A percentile compares a stretch with the other conserved stretches of the same genome.
Conservation (phyloP, 352 stramenopile species). For the Phytophthora hybrid region DNA sequence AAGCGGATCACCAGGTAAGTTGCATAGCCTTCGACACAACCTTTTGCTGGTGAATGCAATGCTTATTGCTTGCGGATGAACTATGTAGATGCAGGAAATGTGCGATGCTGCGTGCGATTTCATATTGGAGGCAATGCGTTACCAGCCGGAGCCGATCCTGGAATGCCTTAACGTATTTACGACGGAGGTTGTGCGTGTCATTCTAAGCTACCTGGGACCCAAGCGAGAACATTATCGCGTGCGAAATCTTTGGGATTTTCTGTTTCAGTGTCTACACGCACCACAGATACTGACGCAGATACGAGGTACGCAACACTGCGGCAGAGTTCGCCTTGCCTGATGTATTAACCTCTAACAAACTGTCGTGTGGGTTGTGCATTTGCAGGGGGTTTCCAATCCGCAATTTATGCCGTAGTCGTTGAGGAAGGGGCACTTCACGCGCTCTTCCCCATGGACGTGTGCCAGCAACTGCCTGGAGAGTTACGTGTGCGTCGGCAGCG, state of each 20-base stretch:
- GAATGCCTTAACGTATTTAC: slow-evolving; percentile 47
- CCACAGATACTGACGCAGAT: slow-evolving; percentile 56
- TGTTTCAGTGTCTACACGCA: slow-evolving; percentile 78
- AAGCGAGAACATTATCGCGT: slow-evolving; percentile 58
- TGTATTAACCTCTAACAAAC: not conserved
- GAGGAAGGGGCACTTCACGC: slow-evolving; percentile 39
- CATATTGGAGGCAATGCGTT: slow-evolving; percentile 54
- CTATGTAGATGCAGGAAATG: slow-evolving; percentile 62
- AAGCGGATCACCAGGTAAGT: slow-evolving; percentile 67
- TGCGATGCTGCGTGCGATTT: slow-evolving; percentile 73
- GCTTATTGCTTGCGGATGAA: not conserved
- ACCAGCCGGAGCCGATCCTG: slow-evolving; percentile 39
- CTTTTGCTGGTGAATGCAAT: not conserved
- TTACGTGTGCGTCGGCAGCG: slow-evolving; percentile 48
- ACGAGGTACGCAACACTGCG: slow-evolving; percentile 36
- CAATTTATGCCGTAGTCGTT: slow-evolving; percentile 40
- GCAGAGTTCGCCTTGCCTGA: not conserved
- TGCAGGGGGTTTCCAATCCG: slow-evolving; percentile 55
- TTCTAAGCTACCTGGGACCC: slow-evolving; percentile 58
- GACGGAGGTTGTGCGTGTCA: slow-evolving; percentile 49
- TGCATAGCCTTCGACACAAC: not conserved
- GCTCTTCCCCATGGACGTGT: slow-evolving; percentile 42
- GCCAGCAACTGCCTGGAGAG: slow-evolving; percentile 45
- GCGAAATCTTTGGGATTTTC: slow-evolving; percentile 72
- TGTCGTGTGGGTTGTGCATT: slow-evolving; percentile 6